Evolutionary conservation across 768 basidiomycete genomes (phyloP).

Genomic region (Suillus clintonianus): DNA sequence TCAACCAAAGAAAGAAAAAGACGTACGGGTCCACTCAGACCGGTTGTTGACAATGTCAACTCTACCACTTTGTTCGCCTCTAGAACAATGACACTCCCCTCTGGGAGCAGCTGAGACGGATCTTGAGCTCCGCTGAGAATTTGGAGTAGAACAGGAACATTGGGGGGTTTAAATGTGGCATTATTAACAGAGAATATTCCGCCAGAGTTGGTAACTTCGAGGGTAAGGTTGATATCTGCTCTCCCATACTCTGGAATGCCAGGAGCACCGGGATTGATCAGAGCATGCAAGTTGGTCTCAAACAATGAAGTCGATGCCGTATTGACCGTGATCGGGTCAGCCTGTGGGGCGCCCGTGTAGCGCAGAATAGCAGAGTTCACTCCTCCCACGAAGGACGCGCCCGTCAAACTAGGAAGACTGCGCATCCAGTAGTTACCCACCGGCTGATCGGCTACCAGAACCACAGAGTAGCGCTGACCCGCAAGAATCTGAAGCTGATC

Average conservation of each 20-base stretch:
- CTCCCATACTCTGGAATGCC: slow-evolving; percentile 39
- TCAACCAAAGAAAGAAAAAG: too few species aligned
- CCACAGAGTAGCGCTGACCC: slow-evolving; percentile 33
- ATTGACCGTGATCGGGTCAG: slow-evolving; percentile 41
- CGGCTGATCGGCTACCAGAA: slow-evolving; percentile 32
- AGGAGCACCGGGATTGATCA: slow-evolving; percentile 36
- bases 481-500: slow-evolving; percentile 41
- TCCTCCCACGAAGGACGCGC: slow-evolving; percentile 35
- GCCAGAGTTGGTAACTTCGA: slow-evolving; percentile 9
- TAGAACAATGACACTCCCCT: slow-evolving; percentile 23
- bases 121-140: slow-evolving; percentile 41
- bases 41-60: slow-evolving; percentile 10
- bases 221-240: slow-evolving; percentile 41
- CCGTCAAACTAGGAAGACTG: slow-evolving; percentile 31
- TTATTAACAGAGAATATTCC: slow-evolving; percentile 17
- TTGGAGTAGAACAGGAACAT: slow-evolving; percentile 45
- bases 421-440: slow-evolving; percentile 51
- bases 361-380: slow-evolving; percentile 57
- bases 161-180: slow-evolving; percentile 24
- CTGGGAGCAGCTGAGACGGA: slow-evolving; percentile 28
- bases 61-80: slow-evolving; percentile 30
- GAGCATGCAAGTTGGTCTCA: slow-evolving; percentile 31
- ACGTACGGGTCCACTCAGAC: slow-evolving; percentile 2
- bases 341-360: slow-evolving; percentile 42
- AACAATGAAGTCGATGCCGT: slow-evolving; percentile 25